Conservation (phyloP, 352 stramenopile species). For the Aphanomyces invadans region DNA sequence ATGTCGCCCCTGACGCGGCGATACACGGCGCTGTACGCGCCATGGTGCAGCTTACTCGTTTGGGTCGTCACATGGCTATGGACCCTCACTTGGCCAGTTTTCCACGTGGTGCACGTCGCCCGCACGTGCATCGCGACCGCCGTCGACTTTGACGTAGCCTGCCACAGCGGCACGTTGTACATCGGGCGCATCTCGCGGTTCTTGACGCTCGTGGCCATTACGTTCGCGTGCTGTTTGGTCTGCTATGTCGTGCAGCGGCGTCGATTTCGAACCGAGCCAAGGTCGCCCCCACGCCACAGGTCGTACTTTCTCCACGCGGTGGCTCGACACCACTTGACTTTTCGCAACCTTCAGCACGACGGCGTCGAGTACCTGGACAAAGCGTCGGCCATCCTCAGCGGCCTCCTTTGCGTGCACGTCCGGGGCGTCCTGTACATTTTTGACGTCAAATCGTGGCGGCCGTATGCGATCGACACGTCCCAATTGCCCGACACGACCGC, state of each 20-base stretch:
- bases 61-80: neutral
- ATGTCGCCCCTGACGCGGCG: neutral
- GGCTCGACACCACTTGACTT: neutral
- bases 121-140: neutral
- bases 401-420: neutral
- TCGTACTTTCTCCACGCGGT: neutral
- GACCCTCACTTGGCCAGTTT: neutral
- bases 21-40: neutral
- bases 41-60: neutral
- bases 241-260: neutral
- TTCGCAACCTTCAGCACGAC: neutral
- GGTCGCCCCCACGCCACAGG: too few relatives aligned
- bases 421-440: neutral
- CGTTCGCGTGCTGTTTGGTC: neutral
- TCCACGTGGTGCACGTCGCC: neutral
- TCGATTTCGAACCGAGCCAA: neutral
- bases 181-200: neutral
- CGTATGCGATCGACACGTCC: neutral
- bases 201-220: neutral
- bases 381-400: constrained; percentile 2
- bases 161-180: neutral
- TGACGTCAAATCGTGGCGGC: constrained; percentile 19
- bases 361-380: constrained; percentile 6
- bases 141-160: constrained; percentile 7
- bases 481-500: too few relatives aligned